Conservation (phyloP, 2,329 filamentous ascomycete genomes). For the Calonectria multiphialidica region DNA sequence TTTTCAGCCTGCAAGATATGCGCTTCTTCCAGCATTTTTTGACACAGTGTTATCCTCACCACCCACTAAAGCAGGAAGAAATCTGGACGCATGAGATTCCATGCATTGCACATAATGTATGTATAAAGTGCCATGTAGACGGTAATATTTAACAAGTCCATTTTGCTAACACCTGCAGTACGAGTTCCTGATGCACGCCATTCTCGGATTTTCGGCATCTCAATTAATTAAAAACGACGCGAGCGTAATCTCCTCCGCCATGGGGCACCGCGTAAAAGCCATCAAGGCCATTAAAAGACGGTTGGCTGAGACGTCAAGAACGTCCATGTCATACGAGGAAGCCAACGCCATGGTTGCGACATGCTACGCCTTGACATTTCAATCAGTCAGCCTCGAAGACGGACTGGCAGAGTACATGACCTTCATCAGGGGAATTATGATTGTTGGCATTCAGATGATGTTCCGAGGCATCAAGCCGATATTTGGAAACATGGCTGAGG, state of each 20-base stretch:
- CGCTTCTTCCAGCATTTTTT: constrained; percentile 78
- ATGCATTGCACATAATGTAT: constrained; percentile 74
- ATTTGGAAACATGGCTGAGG: constrained; percentile 60
- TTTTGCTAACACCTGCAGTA: constrained; percentile 55
- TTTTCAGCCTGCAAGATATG: constrained; percentile 74
- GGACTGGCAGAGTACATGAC: constrained; percentile 72
- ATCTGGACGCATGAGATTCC: constrained; percentile 78
- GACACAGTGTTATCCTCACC: constrained; percentile 70
- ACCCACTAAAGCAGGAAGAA: constrained; percentile 73
- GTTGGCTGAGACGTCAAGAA: constrained; percentile 57
- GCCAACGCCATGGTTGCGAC: constrained; percentile 71
- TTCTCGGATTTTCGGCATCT: constrained; percentile 76
- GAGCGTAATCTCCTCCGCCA: constrained; percentile 67
- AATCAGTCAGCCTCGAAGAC: constrained; percentile 68
- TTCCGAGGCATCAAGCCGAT: constrained; percentile 61
- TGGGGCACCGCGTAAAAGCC: constrained; percentile 74
- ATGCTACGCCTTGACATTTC: constrained; percentile 70
- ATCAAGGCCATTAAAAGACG: constrained; percentile 72
- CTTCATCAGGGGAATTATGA: constrained; percentile 68
- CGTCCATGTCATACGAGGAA: constrained; percentile 60
- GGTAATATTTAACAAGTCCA: no score
- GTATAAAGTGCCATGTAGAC: constrained; percentile 32
- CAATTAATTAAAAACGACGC: constrained; percentile 67
- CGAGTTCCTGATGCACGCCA: constrained; percentile 78
- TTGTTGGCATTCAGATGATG: constrained; percentile 67